These are phyloP conservation scores for Trichoderma cornu-damae DNA, from an alignment of 2,329 filamentous ascomycete species.

Conservation along the genomic window DNA sequence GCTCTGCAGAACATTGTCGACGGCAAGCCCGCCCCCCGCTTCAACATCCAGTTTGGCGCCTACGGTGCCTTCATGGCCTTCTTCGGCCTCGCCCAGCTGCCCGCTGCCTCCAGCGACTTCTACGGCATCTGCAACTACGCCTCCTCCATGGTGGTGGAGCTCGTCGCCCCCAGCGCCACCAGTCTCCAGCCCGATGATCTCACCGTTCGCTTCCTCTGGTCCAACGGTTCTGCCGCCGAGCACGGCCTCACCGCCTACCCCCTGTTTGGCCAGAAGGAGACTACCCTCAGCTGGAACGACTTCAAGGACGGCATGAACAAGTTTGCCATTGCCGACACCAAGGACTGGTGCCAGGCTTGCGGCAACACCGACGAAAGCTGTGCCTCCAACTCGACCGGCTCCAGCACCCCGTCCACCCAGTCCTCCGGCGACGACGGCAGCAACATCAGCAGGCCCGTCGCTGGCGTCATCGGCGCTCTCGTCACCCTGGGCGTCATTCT, in stretches of 20 bases:
- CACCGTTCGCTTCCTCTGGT: constrained; percentile 56
- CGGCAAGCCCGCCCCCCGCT: constrained; percentile 33
- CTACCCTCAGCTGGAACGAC: constrained; percentile 59
- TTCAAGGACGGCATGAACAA: constrained; percentile 60
- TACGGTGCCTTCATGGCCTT: constrained; percentile 59
- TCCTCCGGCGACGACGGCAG: constrained; percentile 25
- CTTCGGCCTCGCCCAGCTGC: constrained; percentile 54
- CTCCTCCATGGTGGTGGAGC: constrained; percentile 73
- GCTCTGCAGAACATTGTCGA: constrained; percentile 50
- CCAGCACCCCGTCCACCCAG: constrained; percentile 24
- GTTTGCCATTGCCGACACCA: constrained; percentile 60
- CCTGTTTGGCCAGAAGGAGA: constrained; percentile 54
- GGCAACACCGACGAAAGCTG: constrained; percentile 67
- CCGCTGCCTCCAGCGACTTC: constrained; percentile 55
- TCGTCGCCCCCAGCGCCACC: constrained; percentile 53
- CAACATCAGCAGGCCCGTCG: constrained; percentile 64
- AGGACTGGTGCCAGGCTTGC: constrained; percentile 69
- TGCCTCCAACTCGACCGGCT: constrained; percentile 35
- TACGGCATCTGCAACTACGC: constrained; percentile 79
- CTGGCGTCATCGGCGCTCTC: constrained; percentile 75
- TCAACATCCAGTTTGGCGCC: constrained; percentile 55
- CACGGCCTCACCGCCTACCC: constrained; percentile 51
- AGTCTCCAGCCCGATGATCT: constrained; percentile 44
- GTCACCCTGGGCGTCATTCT: constrained; percentile 51
- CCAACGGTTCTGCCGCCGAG: constrained; percentile 51